phyloP scores from a whole-genome alignment of 75 land plant genomes.

The Cupressus sempervirens region DNA sequence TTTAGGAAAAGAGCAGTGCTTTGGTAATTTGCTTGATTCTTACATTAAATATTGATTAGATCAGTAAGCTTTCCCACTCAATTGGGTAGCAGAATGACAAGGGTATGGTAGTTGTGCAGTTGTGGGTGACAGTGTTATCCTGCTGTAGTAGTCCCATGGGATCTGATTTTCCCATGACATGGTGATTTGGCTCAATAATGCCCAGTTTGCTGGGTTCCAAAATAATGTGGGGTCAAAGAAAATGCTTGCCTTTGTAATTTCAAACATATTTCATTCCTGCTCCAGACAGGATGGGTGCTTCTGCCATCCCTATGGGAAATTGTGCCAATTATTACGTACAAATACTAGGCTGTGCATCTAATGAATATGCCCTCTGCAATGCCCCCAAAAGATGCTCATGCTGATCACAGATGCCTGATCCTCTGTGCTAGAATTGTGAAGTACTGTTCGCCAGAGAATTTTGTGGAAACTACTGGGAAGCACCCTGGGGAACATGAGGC shows the following conservation, averaged over 20 bases:
- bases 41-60: no score
- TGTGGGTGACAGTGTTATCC: conserved; percentile 89
- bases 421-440: conserved; percentile 70
- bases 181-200: conserved; percentile 85
- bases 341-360: conserved; percentile 75
- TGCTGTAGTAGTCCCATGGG: conserved; percentile 41
- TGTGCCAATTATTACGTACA: conserved; percentile 75
- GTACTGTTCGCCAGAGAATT: conserved; percentile 72
- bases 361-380: conserved; percentile 65
- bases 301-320: conserved; percentile 66
- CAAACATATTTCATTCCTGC: conserved; percentile 76
- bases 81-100: background rate
- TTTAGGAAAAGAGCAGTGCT: background rate
- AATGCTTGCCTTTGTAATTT: conserved; percentile 71
- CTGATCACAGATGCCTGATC: conserved; percentile 67
- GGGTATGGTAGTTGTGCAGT: conserved; percentile 61
- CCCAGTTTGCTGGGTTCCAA: conserved; percentile 40
- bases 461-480: conserved; percentile 53
- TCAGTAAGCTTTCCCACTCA: background rate
- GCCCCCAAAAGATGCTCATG: conserved; percentile 53
- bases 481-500: conserved; percentile 58
- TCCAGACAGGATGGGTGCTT: conserved; percentile 50
- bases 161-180: conserved; percentile 59
- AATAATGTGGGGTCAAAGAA: conserved; percentile 65
- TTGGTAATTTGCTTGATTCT: background rate